Percentiles rank a stretch among this genome's conserved stretches.
Conservation (phyloP, 331 rosid genomes). For the Saraca asoca region DNA sequence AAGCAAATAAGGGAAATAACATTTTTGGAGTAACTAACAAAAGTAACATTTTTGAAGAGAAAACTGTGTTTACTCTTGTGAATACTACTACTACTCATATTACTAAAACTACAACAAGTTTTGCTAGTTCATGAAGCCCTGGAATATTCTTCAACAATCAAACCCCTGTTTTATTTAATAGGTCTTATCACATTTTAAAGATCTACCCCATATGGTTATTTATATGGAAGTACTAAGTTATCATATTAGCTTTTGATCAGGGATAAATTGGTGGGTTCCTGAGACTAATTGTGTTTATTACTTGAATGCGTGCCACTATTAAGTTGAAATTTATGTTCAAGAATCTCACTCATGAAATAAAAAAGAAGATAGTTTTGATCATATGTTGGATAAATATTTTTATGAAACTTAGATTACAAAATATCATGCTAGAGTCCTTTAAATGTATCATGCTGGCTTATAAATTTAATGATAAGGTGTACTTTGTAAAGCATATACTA, state of each 20-base stretch:
- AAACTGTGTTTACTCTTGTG: conserved; percentile 45
- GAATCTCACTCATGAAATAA: no score
- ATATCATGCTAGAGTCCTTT: conserved; percentile 10
- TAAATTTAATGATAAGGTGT: conserved; percentile 14
- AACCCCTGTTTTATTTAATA: conserved; percentile 59
- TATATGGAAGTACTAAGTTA: no score
- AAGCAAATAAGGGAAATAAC: no score
- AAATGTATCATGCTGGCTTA: conserved; percentile 11
- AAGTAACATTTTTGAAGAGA: conserved; percentile 49
- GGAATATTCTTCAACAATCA: conserved; percentile 55
- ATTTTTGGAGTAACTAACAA: no score
- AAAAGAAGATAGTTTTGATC: not conserved
- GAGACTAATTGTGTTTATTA: conserved; percentile 24
- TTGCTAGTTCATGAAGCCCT: conserved; percentile 46
- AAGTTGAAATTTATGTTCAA: not conserved
- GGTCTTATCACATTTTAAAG: conserved; percentile 14
- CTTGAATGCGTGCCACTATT: conserved; percentile 23
- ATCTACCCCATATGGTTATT: not conserved
- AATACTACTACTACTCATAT: conserved; percentile 31
- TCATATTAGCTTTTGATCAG: conserved; percentile 17
- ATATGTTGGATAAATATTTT: not conserved
- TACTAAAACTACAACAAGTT: conserved; percentile 25
- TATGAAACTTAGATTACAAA: conserved; percentile 14
- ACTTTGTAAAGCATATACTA: conserved; percentile 23
- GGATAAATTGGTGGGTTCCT: conserved; percentile 25